phyloP scores from a whole-genome alignment of 805 yeast genomes.

The Kluyveromyces wickerhamii region DNA sequence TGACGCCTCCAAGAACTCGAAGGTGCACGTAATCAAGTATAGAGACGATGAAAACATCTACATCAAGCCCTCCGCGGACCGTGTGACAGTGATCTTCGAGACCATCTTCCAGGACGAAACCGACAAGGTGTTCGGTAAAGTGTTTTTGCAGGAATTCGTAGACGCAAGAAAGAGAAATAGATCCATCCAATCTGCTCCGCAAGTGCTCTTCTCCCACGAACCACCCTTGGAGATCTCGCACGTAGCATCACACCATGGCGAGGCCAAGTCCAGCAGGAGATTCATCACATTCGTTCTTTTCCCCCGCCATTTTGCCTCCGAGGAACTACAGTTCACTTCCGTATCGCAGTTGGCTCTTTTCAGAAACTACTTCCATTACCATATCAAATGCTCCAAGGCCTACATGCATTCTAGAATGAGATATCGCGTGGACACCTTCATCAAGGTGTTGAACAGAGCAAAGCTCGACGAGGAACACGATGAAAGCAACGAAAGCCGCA shows the following conservation, averaged over 20 bases:
- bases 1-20: slow-evolving; percentile 4
- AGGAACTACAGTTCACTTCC: slow-evolving; percentile 26
- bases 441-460: slow-evolving; percentile 93
- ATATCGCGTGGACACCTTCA: slow-evolving; percentile 84
- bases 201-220: slow-evolving; percentile 86
- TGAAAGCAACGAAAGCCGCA: slow-evolving; percentile 16
- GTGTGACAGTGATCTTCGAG: slow-evolving; percentile 94
- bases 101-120: slow-evolving; percentile 95
- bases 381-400: slow-evolving; percentile 96
- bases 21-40: slow-evolving; percentile 50
- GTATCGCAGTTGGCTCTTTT: slow-evolving; percentile 87
- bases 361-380: slow-evolving; percentile 97
- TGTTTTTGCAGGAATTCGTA: slow-evolving; percentile 85
- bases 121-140: slow-evolving; percentile 84
- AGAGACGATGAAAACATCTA: slow-evolving; percentile 91
- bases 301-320: slow-evolving; percentile 82
- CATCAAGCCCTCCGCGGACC: slow-evolving; percentile 85
- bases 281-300: slow-evolving; percentile 67
- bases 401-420: slow-evolving; percentile 98
- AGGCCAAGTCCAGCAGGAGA: slow-evolving; percentile 35
- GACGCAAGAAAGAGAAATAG: slow-evolving; percentile 91
- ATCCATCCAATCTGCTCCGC: slow-evolving; percentile 96
- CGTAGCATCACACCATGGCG: slow-evolving; percentile 33
- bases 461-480: slow-evolving; percentile 85
- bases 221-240: slow-evolving; percentile 83